Base-by-base conservation (phyloP, 768 basidiomycete genomes). In the Pleurotus pulmonarius region DNA sequence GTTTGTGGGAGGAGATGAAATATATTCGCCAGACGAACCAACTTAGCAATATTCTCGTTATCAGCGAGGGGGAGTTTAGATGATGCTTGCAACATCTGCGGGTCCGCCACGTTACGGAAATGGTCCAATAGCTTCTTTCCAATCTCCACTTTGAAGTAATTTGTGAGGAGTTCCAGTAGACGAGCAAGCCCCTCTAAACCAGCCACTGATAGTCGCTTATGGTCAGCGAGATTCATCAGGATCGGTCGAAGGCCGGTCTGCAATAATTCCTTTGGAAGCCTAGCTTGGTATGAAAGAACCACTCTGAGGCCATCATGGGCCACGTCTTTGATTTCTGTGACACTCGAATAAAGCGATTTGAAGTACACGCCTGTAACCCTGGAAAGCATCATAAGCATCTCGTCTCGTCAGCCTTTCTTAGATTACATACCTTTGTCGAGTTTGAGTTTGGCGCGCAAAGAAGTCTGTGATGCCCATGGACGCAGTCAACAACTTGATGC, bases 121-220 rank as follows among this genome's bases (percentile, higher is more conserved):
- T 99, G 97, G 64, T 98, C 97, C 18, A 99, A 78, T 5, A 99
- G 83, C 72, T 99, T 99, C 69, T 92, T 85, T 0, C 97, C 97
- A 58, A 99, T 98, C 74, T 99, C 97, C 15, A 99, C 96, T 70
- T 98, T 98, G 85, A 99, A 99, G 73, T 99, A 98, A 69, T 98
- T 98, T 39, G 94, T 97, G 55, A 99, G 74, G 5, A 99, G 81
- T 69, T 97, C 94, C 48, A 99, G 77, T 48, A 99, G 81, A 11
- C 96, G 87, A 11, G 95, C 96, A 20, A 99, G 77, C 3, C 97
- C 97, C 69, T 99, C 94, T 56, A 96, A 69, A 8, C 95, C 95
- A 4, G 91, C 83, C 22, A 97, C 90, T 5, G 93, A 94, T 34
- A 99, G 80, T 37, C 93, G 85, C 66, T 95, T 95, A 38, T 95